Percentiles rank a stretch among this genome's conserved stretches.
phyloP scores from a whole-genome alignment of 2,329 filamentous ascomycete genomes.

The Penicillium fuscoglaucum region DNA sequence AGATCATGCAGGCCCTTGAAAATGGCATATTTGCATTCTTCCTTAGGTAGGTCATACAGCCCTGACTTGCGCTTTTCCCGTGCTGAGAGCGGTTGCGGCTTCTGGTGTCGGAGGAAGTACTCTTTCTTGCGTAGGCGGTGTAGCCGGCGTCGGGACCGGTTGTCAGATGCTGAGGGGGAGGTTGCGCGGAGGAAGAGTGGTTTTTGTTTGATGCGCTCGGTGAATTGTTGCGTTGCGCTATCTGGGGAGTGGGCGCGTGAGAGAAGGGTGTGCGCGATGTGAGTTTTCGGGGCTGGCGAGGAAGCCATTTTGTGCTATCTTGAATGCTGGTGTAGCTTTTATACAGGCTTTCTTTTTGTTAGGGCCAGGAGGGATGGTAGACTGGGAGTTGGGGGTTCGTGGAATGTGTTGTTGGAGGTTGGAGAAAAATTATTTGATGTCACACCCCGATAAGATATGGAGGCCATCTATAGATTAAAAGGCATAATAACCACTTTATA shows the following conservation, averaged over 20 bases:
- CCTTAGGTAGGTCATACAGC: constrained; percentile 71
- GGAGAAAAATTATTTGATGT: constrained; percentile 20
- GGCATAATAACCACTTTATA: background rate
- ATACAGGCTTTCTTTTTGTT: background rate
- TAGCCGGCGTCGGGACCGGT: constrained; percentile 55
- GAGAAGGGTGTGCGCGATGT: constrained; percentile 66
- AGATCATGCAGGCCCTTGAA: constrained; percentile 75
- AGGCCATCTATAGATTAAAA: background rate
- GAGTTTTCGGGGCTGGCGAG: constrained; percentile 28
- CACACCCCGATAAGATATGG: constrained; percentile 18
- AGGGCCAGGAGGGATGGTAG: background rate
- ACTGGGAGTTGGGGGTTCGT: background rate
- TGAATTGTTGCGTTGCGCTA: constrained; percentile 69
- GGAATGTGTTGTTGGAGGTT: background rate
- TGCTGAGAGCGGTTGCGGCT: constrained; percentile 71
- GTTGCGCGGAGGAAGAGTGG: constrained; percentile 76
- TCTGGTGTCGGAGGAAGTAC: constrained; percentile 51
- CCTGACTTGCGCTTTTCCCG: constrained; percentile 71
- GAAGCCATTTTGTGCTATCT: constrained; percentile 19
- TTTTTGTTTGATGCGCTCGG: constrained; percentile 79
- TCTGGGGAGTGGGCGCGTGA: constrained; percentile 75
- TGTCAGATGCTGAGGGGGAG: constrained; percentile 62
- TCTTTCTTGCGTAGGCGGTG: constrained; percentile 50
- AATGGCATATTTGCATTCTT: constrained; percentile 68
- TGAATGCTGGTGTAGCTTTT: background rate